A percentile compares a stretch with the other conserved stretches of the same genome.
phyloP scores from a whole-genome alignment of 2,329 filamentous ascomycete genomes.

The Colletotrichum sp. region DNA sequence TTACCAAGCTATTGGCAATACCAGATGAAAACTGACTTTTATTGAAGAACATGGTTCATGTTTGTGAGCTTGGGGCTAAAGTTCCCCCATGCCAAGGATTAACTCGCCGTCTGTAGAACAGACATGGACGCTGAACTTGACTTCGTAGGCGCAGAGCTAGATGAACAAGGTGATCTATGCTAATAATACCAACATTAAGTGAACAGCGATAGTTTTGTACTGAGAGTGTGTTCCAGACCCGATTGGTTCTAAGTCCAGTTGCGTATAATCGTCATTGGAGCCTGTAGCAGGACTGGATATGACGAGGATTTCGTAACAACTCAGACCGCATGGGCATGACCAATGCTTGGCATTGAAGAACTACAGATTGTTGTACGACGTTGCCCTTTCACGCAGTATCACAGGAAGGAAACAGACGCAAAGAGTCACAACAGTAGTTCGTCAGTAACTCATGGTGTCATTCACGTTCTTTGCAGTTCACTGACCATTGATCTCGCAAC shows the following conservation, averaged over 20 bases:
- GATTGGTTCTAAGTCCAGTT: neutral
- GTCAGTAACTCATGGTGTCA: neutral
- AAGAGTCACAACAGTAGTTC: neutral
- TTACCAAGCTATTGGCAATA: neutral
- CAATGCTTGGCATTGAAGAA: no score
- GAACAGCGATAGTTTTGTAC: neutral
- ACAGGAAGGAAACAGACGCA: neutral
- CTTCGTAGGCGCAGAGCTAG: neutral
- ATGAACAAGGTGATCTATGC: neutral
- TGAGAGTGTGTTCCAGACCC: rapidly evolving
- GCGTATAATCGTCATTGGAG: neutral
- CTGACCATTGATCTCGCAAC: neutral
- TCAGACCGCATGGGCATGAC: neutral
- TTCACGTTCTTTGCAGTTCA: neutral
- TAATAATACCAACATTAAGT: neutral
- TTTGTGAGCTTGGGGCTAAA: neutral
- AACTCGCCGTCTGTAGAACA: neutral
- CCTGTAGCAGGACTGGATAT: neutral
- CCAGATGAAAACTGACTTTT: neutral
- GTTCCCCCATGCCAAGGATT: neutral
- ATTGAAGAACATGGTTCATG: neutral
- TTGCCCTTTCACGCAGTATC: neutral
- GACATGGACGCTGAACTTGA: neutral
- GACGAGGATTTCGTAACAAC: neutral
- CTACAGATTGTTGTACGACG: neutral